Conservation (phyloP, 345 rosid species). For the Clarkia xantiana region DNA sequence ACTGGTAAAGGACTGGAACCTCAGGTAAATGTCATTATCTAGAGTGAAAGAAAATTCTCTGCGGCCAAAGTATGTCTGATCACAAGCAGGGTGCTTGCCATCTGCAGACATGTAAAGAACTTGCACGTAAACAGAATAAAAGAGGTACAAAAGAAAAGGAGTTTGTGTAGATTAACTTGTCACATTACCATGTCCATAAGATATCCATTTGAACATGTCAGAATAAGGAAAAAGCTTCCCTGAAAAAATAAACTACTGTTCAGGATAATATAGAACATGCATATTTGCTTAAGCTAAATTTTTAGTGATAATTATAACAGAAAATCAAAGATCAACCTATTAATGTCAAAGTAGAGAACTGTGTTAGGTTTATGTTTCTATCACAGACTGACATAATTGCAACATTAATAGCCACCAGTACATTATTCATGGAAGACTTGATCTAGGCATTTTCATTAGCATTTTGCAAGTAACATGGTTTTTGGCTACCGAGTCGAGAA, state of each 20-base stretch:
- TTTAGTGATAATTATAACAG: too few species aligned
- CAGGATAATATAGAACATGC: background rate
- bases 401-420: too few species aligned
- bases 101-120: conserved; percentile 25
- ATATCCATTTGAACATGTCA: conserved; percentile 78
- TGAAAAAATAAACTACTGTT: conserved; percentile 19
- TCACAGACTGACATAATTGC: too few species aligned
- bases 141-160: background rate
- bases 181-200: conserved; percentile 71
- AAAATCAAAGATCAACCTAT: too few species aligned
- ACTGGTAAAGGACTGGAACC: conserved; percentile 62
- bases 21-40: conserved; percentile 54
- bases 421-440: too few species aligned
- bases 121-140: background rate
- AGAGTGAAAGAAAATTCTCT: conserved; percentile 87
- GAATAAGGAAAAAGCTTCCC: conserved; percentile 71
- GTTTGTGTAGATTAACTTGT: background rate
- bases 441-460: too few species aligned
- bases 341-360: too few species aligned
- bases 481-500: too few species aligned
- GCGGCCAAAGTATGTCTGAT: conserved; percentile 48
- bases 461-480: too few species aligned
- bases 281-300: too few species aligned
- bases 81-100: conserved; percentile 92
- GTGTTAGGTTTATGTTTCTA: too few species aligned